Percentiles rank a stretch among this genome's conserved stretches.
Evolutionary conservation across 495 filamentous ascomycete species (phyloP).

Genomic region (Halenospora varia): DNA sequence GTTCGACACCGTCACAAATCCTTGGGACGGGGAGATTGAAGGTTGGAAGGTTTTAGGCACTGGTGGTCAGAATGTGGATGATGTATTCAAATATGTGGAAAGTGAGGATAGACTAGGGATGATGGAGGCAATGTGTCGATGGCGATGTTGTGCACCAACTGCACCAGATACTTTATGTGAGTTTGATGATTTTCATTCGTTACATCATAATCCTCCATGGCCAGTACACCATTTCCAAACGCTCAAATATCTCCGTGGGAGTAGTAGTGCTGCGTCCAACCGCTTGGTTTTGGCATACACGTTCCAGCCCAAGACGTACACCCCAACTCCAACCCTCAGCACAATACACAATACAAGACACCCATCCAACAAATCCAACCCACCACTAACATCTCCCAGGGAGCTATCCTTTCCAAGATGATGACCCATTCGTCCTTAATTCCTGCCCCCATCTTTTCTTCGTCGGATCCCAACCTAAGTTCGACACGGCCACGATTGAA

Average conservation of each 20-base stretch:
- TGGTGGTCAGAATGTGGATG: conserved; percentile 88
- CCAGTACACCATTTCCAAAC: too few species aligned
- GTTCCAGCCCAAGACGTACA: too few species aligned
- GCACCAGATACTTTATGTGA: conserved; percentile 94
- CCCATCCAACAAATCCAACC: too few species aligned
- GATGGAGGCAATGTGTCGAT: conserved; percentile 88
- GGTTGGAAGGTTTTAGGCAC: conserved; percentile 82
- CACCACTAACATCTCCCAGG: conserved; percentile 43
- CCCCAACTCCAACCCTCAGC: too few species aligned
- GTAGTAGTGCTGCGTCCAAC: too few species aligned
- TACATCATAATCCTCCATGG: not conserved
- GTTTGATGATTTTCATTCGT: conserved; percentile 24
- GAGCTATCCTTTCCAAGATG: conserved; percentile 91
- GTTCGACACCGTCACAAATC: conserved; percentile 91
- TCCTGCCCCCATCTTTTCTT: conserved; percentile 90
- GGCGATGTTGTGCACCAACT: conserved; percentile 89
- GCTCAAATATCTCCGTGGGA: too few species aligned
- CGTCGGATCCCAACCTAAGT: conserved; percentile 80
- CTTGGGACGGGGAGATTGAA: conserved; percentile 84
- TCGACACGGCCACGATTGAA: conserved; percentile 67
- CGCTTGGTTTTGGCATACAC: too few species aligned
- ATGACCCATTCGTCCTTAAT: conserved; percentile 80
- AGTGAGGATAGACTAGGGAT: conserved; percentile 71
- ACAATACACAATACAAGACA: too few species aligned
- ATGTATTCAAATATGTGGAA: conserved; percentile 85